These are phyloP conservation scores for Termitomyces titanicus DNA, from an alignment of 768 basidiomycete genomes.

Conservation along the genomic window DNA sequence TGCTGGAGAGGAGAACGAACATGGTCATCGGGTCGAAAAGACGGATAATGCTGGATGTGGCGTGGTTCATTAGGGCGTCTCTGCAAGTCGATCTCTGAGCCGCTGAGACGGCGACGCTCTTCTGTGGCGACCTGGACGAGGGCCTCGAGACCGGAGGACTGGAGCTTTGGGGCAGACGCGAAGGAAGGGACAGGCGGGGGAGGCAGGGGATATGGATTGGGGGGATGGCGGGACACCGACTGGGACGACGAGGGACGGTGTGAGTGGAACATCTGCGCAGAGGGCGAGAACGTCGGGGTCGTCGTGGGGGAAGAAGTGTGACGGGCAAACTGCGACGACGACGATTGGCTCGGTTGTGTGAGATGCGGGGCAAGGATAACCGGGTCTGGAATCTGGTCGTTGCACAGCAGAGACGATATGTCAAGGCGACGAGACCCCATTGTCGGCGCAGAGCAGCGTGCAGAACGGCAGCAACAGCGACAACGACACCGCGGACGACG, in stretches of 20 bases:
- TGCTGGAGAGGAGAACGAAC: conserved; percentile 12
- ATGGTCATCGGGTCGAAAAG: conserved; percentile 9
- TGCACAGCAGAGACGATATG: conserved; percentile 72
- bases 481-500: neutral
- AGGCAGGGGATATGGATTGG: conserved; percentile 15
- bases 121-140: conserved; percentile 70
- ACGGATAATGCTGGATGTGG: conserved; percentile 16
- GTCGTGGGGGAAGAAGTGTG: conserved; percentile 9
- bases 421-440: conserved; percentile 71
- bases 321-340: conserved; percentile 13
- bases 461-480: neutral
- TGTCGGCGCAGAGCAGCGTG: conserved; percentile 17
- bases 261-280: conserved; percentile 13
- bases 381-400: conserved; percentile 33
- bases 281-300: conserved; percentile 11
- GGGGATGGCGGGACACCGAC: conserved; percentile 7
- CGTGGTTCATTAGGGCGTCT: conserved; percentile 19
- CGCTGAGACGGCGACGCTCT: conserved; percentile 52
- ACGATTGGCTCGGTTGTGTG: conserved; percentile 14
- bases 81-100: conserved; percentile 17
- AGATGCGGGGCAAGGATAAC: conserved; percentile 25
- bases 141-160: conserved; percentile 50
- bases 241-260: conserved; percentile 14
- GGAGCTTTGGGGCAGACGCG: conserved; percentile 19
- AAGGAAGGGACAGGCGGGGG: conserved; percentile 8